A percentile compares a stretch with the other conserved stretches of the same genome.
phyloP scores from a whole-genome alignment of 345 rosid species.

The Citrus sp. region DNA sequence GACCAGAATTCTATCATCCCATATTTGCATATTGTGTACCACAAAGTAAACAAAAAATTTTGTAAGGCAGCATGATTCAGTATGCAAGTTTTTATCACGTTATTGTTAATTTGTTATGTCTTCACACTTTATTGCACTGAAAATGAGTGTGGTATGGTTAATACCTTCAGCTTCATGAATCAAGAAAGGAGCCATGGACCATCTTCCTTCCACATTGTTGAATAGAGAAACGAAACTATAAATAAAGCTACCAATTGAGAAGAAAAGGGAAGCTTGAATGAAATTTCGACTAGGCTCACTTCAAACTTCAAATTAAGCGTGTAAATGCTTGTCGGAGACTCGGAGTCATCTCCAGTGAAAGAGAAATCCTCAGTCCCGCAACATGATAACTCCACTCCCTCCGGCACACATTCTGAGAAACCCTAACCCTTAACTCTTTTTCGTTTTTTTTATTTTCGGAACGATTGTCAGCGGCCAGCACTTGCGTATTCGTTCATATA shows the following conservation, averaged over 20 bases:
- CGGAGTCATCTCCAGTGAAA: no score
- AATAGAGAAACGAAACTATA: no score
- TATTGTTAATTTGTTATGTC: neutral
- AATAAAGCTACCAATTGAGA: neutral
- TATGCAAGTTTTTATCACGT: neutral
- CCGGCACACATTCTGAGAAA: neutral
- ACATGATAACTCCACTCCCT: neutral
- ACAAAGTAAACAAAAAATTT: neutral
- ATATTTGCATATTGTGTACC: neutral
- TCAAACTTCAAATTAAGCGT: neutral
- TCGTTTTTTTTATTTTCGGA: accelerated
- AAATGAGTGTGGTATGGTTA: neutral
- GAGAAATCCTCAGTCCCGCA: neutral
- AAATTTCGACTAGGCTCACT: neutral
- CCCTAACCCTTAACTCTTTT: neutral
- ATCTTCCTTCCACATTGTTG: no score
- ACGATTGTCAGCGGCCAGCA: no score
- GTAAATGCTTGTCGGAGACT: neutral
- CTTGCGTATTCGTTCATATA: no score
- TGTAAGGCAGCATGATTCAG: neutral
- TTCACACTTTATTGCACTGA: neutral
- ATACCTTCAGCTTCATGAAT: neutral
- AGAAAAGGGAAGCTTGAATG: neutral
- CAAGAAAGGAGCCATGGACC: neutral
- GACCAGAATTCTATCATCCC: neutral